Percentiles rank a stretch among this genome's conserved stretches.
These are phyloP conservation scores for Magnolia changhungtana DNA, from an alignment of 164 flowering plant species.

Conservation along the genomic window DNA sequence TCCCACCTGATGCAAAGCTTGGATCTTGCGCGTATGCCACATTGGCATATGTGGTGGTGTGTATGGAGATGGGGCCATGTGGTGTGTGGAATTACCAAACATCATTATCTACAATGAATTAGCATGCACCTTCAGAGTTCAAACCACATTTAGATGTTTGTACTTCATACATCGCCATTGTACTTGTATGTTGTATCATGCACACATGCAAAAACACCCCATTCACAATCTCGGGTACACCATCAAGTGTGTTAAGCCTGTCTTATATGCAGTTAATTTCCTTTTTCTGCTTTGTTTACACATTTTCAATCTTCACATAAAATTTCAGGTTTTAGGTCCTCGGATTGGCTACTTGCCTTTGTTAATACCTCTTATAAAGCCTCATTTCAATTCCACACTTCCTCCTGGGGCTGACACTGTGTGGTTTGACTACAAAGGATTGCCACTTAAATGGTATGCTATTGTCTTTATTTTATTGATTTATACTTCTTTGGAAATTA, in stretches of 20 bases:
- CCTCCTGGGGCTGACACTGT: constrained; percentile 88
- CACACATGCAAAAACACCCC: background rate
- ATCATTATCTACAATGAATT: too few species aligned
- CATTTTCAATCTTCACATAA: background rate
- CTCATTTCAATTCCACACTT: constrained; percentile 73
- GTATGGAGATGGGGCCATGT: too few species aligned
- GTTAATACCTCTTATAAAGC: constrained; percentile 62
- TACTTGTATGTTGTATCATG: background rate
- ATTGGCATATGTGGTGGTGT: too few species aligned
- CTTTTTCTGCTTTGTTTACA: constrained; percentile 3
- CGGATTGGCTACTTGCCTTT: constrained; percentile 85
- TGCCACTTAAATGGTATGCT: constrained; percentile 88
- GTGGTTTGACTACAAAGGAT: constrained; percentile 95
- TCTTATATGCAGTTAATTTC: background rate
- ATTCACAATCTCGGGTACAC: background rate
- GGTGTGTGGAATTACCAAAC: too few species aligned
- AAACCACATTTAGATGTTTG: background rate
- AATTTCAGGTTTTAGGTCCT: constrained; percentile 75
- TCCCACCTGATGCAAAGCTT: too few species aligned
- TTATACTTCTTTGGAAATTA: background rate
- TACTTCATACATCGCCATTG: background rate
- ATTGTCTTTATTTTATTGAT: background rate
- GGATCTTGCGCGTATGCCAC: too few species aligned
- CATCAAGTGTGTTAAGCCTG: background rate
- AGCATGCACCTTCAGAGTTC: background rate